phyloP scores from a whole-genome alignment of 192 early-diverging fungal species.

The Martensiomyces pterosporus region DNA sequence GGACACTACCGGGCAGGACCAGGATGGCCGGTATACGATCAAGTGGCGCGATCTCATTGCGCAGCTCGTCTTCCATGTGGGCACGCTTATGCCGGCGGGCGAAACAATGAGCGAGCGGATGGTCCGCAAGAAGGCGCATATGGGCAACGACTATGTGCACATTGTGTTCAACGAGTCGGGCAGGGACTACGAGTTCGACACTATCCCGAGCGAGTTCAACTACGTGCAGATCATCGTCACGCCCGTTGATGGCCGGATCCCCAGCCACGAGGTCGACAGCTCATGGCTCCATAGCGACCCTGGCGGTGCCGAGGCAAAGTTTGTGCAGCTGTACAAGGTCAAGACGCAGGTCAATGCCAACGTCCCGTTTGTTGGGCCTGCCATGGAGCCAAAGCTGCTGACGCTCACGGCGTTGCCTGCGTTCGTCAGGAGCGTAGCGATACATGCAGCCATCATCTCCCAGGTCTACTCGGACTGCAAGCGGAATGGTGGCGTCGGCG shows the following conservation, averaged over 20 bases:
- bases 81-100: slow-evolving; percentile 90
- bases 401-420: slow-evolving; percentile 68
- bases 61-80: slow-evolving; percentile 88
- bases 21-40: slow-evolving; percentile 82
- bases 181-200: slow-evolving; percentile 76
- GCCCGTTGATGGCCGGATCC: slow-evolving; percentile 64
- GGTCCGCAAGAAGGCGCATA: slow-evolving; percentile 91
- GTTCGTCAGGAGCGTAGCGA: slow-evolving; percentile 78
- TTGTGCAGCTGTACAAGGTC: slow-evolving; percentile 55
- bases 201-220: slow-evolving; percentile 92
- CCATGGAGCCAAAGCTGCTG: slow-evolving; percentile 79
- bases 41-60: slow-evolving; percentile 79
- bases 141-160: slow-evolving; percentile 95
- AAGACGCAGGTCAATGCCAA: slow-evolving; percentile 65
- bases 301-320: not conserved
- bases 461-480: slow-evolving; percentile 75
- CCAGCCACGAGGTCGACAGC: slow-evolving; percentile 61
- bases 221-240: slow-evolving; percentile 92
- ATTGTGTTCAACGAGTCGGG: slow-evolving; percentile 95
- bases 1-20: slow-evolving; percentile 69
- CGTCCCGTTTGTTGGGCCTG: slow-evolving; percentile 79
- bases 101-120: slow-evolving; percentile 66
- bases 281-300: slow-evolving; percentile 8
- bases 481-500: slow-evolving; percentile 52
- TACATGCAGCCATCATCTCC: slow-evolving; percentile 87